Percentiles rank a stretch among this genome's conserved stretches.
These are phyloP conservation scores for Plectosphaerella cucumerina DNA, from an alignment of 2,329 filamentous ascomycete species.

Conservation along the genomic window DNA sequence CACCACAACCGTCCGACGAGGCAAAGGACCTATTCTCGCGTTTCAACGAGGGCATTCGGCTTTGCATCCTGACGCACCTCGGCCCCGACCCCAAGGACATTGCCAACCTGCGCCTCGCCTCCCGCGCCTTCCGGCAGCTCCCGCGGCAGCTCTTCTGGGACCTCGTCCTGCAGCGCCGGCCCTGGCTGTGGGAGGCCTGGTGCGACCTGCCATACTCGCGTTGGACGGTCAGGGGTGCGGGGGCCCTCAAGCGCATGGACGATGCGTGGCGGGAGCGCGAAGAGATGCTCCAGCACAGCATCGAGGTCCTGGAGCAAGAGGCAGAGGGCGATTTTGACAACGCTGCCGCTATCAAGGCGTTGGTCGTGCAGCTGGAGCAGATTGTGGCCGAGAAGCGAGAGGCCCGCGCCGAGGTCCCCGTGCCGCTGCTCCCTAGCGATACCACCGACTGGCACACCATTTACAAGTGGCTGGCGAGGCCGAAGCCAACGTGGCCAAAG, in stretches of 20 bases:
- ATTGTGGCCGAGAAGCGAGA: background rate
- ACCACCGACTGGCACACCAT: background rate
- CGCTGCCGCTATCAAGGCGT: background rate
- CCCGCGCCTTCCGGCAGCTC: background rate
- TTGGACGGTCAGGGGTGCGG: constrained; percentile 1
- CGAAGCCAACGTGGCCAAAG: background rate
- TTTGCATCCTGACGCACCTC: background rate
- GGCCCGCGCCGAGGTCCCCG: background rate
- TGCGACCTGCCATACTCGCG: constrained; percentile 7
- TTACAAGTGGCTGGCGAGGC: background rate
- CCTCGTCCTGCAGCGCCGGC: constrained; percentile 3
- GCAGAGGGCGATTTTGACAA: background rate
- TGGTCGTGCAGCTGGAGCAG: background rate
- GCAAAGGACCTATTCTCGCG: background rate
- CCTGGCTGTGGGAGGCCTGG: constrained; percentile 14
- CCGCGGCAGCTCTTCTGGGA: constrained; percentile 4
- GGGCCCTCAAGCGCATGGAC: background rate
- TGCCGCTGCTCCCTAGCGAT: background rate
- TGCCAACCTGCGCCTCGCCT: background rate
- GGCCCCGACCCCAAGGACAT: background rate
- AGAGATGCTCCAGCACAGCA: background rate
- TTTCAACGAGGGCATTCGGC: background rate
- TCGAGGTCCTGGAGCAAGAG: background rate
- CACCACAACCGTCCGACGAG: background rate
- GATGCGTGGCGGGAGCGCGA: background rate